Percentiles rank a stretch among this genome's conserved stretches.
These are phyloP conservation scores for Pyrrhoderma noxium DNA, from an alignment of 1,284 basidiomycete genomes.

Conservation along the genomic window DNA sequence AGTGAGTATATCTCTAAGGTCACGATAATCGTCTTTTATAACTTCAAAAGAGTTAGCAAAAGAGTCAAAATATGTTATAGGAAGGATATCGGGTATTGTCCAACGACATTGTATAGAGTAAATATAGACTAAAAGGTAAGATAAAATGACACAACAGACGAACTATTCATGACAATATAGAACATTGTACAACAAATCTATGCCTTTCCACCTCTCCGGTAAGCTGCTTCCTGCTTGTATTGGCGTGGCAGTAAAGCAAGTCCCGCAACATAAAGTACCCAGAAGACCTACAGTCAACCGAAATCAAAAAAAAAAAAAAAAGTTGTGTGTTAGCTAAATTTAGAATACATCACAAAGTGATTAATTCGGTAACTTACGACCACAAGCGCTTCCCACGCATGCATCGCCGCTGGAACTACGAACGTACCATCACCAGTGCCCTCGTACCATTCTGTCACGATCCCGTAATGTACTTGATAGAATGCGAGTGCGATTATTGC, in stretches of 20 bases:
- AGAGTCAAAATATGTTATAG: too few species aligned
- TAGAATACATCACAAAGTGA: neutral
- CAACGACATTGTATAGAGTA: too few species aligned
- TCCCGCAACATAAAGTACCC: slow-evolving; percentile 38
- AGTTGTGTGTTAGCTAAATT: neutral
- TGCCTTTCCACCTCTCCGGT: too few species aligned
- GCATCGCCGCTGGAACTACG: slow-evolving; percentile 36
- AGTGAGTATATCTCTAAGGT: too few species aligned
- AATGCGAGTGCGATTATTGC: slow-evolving; percentile 40
- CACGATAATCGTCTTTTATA: too few species aligned
- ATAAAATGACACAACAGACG: too few species aligned
- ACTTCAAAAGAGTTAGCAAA: too few species aligned
- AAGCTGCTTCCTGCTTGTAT: slow-evolving; percentile 31
- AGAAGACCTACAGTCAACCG: slow-evolving; percentile 38
- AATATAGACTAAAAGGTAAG: too few species aligned
- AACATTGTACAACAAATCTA: too few species aligned
- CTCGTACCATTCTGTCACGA: slow-evolving; percentile 38
- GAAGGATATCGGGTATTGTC: too few species aligned
- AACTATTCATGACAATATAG: too few species aligned
- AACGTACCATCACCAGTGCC: slow-evolving; percentile 31
- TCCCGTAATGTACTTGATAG: slow-evolving; percentile 44
- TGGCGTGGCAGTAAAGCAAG: slow-evolving; percentile 39
- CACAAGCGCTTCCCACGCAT: slow-evolving; percentile 33
- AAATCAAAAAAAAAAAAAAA: neutral
- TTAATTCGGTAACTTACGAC: slow-evolving; percentile 3